phyloP scores from a whole-genome alignment of 176 grass and related monocot species.

The Rhynchospora pubera region DNA sequence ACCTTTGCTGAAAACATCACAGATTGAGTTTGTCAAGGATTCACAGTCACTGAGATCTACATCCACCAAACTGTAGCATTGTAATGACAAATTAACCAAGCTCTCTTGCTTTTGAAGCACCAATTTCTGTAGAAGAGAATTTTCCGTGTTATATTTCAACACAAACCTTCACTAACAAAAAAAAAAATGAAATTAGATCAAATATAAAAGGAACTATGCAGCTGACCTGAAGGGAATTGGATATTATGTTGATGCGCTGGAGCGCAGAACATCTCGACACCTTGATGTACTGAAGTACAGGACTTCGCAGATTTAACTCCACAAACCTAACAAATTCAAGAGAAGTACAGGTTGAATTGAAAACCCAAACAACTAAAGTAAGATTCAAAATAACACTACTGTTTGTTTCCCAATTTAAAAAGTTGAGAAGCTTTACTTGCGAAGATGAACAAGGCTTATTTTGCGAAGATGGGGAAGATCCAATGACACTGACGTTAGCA shows the following conservation, averaged over 20 bases:
- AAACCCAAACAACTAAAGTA: background rate
- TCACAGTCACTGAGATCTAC: conserved; percentile 95
- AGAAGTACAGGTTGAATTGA: conserved; percentile 7
- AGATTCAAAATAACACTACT: conserved; percentile 10
- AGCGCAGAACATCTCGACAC: conserved; percentile 95
- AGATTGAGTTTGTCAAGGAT: conserved; percentile 76
- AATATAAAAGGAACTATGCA: conserved; percentile 14
- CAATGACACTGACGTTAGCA: conserved; percentile 75
- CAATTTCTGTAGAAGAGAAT: conserved; percentile 69
- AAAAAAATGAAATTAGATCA: background rate
- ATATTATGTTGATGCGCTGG: conserved; percentile 71
- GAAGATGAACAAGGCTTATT: conserved; percentile 93
- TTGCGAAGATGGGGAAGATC: conserved; percentile 71
- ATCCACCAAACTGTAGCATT: conserved; percentile 78
- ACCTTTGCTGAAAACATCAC: conserved; percentile 85
- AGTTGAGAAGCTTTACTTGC: conserved; percentile 49
- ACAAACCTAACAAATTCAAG: conserved; percentile 57
- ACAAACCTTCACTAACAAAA: background rate
- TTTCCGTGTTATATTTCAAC: conserved; percentile 7
- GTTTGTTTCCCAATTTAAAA: background rate
- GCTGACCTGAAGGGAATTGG: conserved; percentile 62
- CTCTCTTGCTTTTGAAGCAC: conserved; percentile 96
- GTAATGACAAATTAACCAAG: conserved; percentile 63
- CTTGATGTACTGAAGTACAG: conserved; percentile 79
- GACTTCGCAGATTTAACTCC: conserved; percentile 82